Evolutionary conservation across 257 asterid genomes (phyloP), one percentile per base, ranked within the genome.

Genomic region (Paulownia fortunei): DNA sequence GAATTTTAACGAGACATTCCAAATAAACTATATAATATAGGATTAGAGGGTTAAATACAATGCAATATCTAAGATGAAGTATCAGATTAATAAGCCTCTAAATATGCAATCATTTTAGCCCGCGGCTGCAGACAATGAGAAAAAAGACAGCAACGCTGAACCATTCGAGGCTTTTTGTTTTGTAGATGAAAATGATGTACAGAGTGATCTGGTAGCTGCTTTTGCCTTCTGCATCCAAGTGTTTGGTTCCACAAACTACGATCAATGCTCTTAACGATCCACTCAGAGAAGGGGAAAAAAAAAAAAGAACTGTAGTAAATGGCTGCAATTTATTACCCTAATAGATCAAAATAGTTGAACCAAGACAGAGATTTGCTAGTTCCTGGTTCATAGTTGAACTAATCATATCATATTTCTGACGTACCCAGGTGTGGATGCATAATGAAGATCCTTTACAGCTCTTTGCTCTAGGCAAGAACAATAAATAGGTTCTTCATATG

Each of bases 381-480:
- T n/a, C n/a, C n/a, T n/a, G n/a, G n/a, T 16, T 58, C 0, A 7
- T 54, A 4, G 37, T 58, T 12, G n/a, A n/a, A 34, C 51, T 37
- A 55, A 71, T 34, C 18, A 58, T 4, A 37, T 11, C 64, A 23
- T 24, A 8, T 24, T 23, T 26, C 32, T 13, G 8, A 41, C 54
- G 12, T 23, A 67, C n/a, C 39, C 10, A 67, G 39, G 23, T 23
- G 8, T 10, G 69, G 67, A 7, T 62, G 26, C 30, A 37, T 23
- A 10, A 41, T 58, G 55, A 61, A 42, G 76, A 73, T 44, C 15
- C 79, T 47, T 61, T 30, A 65, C 74, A 76, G 65, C 71, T 78
- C 52, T 23, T 44, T 42, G 55, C 34, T 46, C 18, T n/a, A n/a
- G n/a, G n/a, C n/a, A n/a, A n/a, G n/a, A n/a, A n/a, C n/a, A n/a